phyloP scores from a whole-genome alignment of 345 rosid genomes.

The Rhodomyrtus tomentosa region DNA sequence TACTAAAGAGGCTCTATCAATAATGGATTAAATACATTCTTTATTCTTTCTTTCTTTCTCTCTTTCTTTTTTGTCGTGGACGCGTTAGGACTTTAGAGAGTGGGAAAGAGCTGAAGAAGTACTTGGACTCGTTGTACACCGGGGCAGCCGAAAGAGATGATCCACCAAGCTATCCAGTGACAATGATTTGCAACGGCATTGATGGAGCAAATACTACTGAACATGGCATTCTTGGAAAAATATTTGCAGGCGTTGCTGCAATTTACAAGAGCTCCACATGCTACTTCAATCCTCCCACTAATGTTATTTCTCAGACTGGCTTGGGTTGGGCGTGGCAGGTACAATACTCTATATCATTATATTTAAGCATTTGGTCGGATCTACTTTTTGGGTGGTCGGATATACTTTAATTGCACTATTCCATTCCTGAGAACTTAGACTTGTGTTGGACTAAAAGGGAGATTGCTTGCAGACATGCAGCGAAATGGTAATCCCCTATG shows the following conservation, averaged over 20 bases:
- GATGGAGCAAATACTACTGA: slow-evolving; percentile 3
- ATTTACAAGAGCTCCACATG: neutral
- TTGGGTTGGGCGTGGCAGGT: slow-evolving; percentile 46
- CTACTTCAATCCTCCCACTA: neutral
- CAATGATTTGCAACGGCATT: slow-evolving; percentile 19
- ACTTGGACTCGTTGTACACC: neutral
- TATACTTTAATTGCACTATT: neutral
- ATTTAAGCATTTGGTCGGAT: slow-evolving; percentile 37
- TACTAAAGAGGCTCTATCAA: neutral
- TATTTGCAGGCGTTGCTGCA: slow-evolving; percentile 17
- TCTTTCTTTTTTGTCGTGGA: neutral
- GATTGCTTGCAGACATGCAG: slow-evolving; percentile 22
- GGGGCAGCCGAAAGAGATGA: slow-evolving; percentile 26
- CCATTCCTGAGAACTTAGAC: too few relatives aligned
- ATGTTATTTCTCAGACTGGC: neutral
- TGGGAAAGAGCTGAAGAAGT: slow-evolving; percentile 11
- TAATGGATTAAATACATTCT: neutral
- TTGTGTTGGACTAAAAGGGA: neutral
- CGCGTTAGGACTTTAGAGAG: slow-evolving; percentile 16
- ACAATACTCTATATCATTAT: slow-evolving; percentile 4
- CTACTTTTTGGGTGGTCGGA: too few relatives aligned
- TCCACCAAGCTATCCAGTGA: slow-evolving; percentile 10
- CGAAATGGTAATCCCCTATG: slow-evolving; percentile 39
- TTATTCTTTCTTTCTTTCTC: neutral
- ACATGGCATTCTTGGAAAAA: slow-evolving; percentile 9